Percentiles rank a stretch among this genome's conserved stretches.
Conservation (phyloP, 1,284 basidiomycete species). For the Cryptococcus maquisensis region DNA sequence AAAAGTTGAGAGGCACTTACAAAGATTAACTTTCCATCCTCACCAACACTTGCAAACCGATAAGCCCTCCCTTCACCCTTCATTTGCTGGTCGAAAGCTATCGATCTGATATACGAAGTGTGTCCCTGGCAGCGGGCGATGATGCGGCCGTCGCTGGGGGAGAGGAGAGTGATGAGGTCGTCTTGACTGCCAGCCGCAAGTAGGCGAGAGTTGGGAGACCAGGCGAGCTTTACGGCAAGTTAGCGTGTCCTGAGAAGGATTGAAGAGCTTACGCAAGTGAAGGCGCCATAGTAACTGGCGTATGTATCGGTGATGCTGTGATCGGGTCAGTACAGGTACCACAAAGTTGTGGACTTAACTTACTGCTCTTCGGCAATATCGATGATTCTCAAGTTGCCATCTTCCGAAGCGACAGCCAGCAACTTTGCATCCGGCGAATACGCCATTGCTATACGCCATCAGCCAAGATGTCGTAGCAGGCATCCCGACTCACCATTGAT, state of each 20-base stretch:
- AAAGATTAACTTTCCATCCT: slow-evolving; percentile 86
- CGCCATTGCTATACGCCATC: slow-evolving; percentile 61
- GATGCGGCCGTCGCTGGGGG: slow-evolving; percentile 79
- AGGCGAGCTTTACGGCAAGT: slow-evolving; percentile 56
- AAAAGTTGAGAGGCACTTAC: slow-evolving; percentile 50
- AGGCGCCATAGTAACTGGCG: slow-evolving; percentile 82
- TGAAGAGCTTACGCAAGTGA: slow-evolving; percentile 58
- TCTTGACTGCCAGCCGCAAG: slow-evolving; percentile 89
- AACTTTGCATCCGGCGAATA: slow-evolving; percentile 86
- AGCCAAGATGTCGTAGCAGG: neutral
- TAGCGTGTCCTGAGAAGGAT: neutral
- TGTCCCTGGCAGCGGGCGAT: slow-evolving; percentile 97
- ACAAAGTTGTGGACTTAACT: slow-evolving; percentile 32
- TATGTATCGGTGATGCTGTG: slow-evolving; percentile 78
- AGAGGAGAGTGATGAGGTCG: slow-evolving; percentile 79
- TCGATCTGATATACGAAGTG: slow-evolving; percentile 81
- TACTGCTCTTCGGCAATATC: slow-evolving; percentile 79
- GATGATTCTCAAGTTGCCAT: slow-evolving; percentile 80
- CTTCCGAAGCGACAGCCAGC: slow-evolving; percentile 79
- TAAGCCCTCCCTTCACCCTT: slow-evolving; percentile 82
- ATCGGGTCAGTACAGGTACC: neutral
- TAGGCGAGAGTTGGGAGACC: slow-evolving; percentile 93
- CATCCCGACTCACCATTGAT: slow-evolving; percentile 62
- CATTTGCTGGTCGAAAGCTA: slow-evolving; percentile 76
- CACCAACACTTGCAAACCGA: slow-evolving; percentile 85